Conservation (phyloP, 192 early-diverging fungal species). For the Backusella parvicylindrica region DNA sequence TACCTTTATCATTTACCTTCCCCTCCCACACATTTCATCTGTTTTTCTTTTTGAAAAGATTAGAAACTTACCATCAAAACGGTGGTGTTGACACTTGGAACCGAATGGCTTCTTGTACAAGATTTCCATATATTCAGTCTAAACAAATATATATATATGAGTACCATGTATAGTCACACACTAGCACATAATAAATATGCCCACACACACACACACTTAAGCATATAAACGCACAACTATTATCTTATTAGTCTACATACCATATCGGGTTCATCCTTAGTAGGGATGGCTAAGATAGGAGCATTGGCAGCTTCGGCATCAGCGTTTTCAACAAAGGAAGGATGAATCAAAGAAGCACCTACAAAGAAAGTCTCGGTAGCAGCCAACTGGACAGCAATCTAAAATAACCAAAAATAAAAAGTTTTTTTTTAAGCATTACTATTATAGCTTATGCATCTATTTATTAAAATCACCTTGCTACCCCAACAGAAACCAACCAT, state of each 20-base stretch:
- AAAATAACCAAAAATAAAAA: too few relatives aligned
- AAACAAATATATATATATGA: background rate
- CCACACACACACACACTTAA: background rate
- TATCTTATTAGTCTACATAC: conserved; percentile 23
- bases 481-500: conserved; percentile 75
- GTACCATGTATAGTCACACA: background rate
- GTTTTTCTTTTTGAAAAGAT: background rate
- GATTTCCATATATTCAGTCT: conserved; percentile 35
- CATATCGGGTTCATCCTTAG: conserved; percentile 63
- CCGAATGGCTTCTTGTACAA: conserved; percentile 48
- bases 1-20: background rate
- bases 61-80: conserved; percentile 42
- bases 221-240: background rate
- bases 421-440: too few relatives aligned
- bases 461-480: conserved; percentile 35
- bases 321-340: conserved; percentile 50
- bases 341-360: conserved; percentile 58
- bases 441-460: background rate
- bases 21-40: background rate
- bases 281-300: conserved; percentile 59
- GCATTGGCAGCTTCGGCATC: conserved; percentile 49
- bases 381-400: conserved; percentile 46
- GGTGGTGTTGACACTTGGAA: conserved; percentile 43
- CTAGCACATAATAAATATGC: background rate
- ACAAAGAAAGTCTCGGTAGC: conserved; percentile 43